Percentiles rank a stretch among this genome's conserved stretches.
Conservation (phyloP, 108 stramenopile genomes). For the Nannochloropsis gaditana region DNA sequence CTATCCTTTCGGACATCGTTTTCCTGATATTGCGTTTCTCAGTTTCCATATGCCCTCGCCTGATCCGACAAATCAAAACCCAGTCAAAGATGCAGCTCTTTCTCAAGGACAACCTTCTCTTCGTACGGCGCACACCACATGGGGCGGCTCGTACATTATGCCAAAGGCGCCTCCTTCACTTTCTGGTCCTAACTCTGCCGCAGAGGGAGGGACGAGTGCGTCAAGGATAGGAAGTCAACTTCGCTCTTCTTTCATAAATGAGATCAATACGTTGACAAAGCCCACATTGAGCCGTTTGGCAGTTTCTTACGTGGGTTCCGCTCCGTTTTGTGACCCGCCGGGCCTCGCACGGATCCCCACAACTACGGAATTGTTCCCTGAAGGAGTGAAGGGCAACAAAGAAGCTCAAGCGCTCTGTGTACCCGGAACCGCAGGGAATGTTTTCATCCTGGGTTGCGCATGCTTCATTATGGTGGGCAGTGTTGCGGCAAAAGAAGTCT, state of each 20-base stretch:
- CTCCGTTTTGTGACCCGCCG: not conserved
- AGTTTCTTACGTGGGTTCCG: not conserved
- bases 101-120: too few relatives aligned
- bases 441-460: not conserved
- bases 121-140: too few relatives aligned
- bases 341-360: slow-evolving; percentile 9
- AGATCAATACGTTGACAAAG: not conserved
- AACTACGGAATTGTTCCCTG: not conserved
- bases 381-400: not conserved
- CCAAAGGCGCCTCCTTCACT: too few relatives aligned
- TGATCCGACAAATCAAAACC: too few relatives aligned
- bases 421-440: not conserved
- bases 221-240: not conserved
- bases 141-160: too few relatives aligned
- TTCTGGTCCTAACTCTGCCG: not conserved
- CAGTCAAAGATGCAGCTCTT: too few relatives aligned
- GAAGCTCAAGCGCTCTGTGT: not conserved
- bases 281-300: not conserved
- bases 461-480: slow-evolving; percentile 11
- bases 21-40: too few relatives aligned
- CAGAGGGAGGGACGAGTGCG: not conserved
- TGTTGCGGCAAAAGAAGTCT: not conserved
- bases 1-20: too few relatives aligned
- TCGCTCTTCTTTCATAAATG: not conserved
- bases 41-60: too few relatives aligned